Evolutionary conservation across 176 grass and related monocot genomes (phyloP).

Genomic region (Lolium rigidum): DNA sequence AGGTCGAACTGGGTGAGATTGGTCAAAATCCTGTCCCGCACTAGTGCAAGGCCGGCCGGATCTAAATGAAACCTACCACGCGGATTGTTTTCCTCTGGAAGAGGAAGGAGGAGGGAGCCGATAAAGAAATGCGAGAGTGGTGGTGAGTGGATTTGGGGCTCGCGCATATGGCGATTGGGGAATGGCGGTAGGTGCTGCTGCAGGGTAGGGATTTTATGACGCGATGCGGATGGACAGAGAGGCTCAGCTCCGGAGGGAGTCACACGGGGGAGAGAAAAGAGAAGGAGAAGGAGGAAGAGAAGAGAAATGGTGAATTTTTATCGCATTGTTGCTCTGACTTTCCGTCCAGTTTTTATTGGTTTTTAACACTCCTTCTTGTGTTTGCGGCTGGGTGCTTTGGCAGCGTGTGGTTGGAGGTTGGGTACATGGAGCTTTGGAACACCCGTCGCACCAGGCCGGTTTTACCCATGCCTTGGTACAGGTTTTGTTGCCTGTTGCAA

Average conservation of each 20-base stretch:
- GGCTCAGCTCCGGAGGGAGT: conserved; percentile 32
- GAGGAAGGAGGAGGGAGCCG: neutral
- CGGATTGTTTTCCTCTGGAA: conserved; percentile 10
- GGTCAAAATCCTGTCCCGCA: conserved; percentile 47
- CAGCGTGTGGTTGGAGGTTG: conserved; percentile 40
- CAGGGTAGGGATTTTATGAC: conserved; percentile 48
- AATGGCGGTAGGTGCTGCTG: conserved; percentile 46
- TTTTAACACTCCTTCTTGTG: neutral
- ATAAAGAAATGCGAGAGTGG: conserved; percentile 41
- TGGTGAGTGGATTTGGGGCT: conserved; percentile 43
- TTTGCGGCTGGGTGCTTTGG: conserved; percentile 35
- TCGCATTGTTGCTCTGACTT: conserved; percentile 5
- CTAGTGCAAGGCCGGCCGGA: conserved; percentile 31
- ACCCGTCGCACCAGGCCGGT: conserved; percentile 27
- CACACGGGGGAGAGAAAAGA: neutral
- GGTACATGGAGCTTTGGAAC: conserved; percentile 44
- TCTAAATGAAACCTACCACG: conserved; percentile 30
- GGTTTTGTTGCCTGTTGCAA: conserved; percentile 33
- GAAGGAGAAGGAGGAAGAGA: neutral
- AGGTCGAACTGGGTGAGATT: conserved; percentile 16
- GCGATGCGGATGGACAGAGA: conserved; percentile 32
- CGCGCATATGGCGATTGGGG: conserved; percentile 45
- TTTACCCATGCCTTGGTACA: neutral
- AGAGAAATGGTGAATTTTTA: conserved; percentile 27
- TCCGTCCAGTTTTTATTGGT: neutral